Conservation (phyloP, 202 grass and related monocot genomes). For the Dendrocalamus latiflorus region DNA sequence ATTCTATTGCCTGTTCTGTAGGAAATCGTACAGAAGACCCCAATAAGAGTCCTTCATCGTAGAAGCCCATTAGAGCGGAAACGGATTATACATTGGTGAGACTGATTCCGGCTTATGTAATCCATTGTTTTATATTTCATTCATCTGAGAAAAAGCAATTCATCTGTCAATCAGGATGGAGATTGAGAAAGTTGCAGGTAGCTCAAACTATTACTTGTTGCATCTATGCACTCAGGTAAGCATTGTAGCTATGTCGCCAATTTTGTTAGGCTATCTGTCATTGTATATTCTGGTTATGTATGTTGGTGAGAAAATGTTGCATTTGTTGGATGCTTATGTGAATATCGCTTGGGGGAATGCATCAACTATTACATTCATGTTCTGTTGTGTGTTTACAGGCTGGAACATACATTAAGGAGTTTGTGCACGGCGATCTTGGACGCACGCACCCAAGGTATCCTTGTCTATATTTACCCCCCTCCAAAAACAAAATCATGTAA, state of each 20-base stretch:
- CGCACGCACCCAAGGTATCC: conserved; percentile 79
- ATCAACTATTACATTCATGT: neutral
- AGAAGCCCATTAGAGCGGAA: conserved; percentile 82
- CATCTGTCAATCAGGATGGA: conserved; percentile 62
- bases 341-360: neutral
- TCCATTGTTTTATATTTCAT: conserved; percentile 1
- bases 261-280: neutral
- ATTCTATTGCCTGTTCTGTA: conserved; percentile 20
- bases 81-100: conserved; percentile 82
- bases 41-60: conserved; percentile 84
- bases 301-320: neutral
- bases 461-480: conserved; percentile 1
- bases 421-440: conserved; percentile 95
- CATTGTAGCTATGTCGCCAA: neutral
- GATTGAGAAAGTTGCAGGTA: conserved; percentile 60
- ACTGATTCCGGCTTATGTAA: conserved; percentile 8
- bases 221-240: conserved; percentile 89
- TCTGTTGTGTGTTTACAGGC: conserved; percentile 42
- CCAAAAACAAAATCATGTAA: neutral
- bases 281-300: neutral
- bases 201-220: conserved; percentile 74
- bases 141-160: conserved; percentile 22
- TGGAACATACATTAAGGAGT: conserved; percentile 97
- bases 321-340: neutral
- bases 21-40: conserved; percentile 88